Conservation (phyloP, 352 stramenopile species). For the Globisporangium megalacanthum region DNA sequence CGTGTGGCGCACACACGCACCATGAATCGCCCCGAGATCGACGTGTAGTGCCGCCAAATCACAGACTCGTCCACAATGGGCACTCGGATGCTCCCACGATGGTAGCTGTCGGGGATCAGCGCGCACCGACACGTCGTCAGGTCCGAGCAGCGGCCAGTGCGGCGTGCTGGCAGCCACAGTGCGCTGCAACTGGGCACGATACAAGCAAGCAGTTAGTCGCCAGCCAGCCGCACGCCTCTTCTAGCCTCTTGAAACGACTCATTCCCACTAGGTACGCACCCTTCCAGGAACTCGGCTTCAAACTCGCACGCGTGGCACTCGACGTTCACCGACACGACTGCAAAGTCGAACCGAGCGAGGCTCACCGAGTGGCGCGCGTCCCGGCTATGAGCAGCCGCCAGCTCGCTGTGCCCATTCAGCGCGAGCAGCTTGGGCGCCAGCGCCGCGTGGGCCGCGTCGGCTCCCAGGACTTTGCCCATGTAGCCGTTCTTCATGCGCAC, state of each 20-base stretch:
- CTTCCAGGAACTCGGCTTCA: slow-evolving; percentile 70
- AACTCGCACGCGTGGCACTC: slow-evolving; percentile 67
- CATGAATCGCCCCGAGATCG: slow-evolving; percentile 67
- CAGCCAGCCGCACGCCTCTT: too few relatives aligned
- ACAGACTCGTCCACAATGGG: slow-evolving; percentile 67
- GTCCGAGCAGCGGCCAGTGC: slow-evolving; percentile 38
- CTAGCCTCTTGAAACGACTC: neutral
- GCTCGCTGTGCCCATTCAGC: slow-evolving; percentile 41
- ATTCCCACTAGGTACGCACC: slow-evolving; percentile 18
- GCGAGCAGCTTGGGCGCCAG: slow-evolving; percentile 48
- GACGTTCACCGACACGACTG: slow-evolving; percentile 53
- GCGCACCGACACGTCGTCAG: slow-evolving; percentile 58
- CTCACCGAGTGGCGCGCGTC: slow-evolving; percentile 23
- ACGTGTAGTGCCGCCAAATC: slow-evolving; percentile 70
- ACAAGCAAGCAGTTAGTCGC: too few relatives aligned
- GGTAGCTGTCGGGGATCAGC: slow-evolving; percentile 69
- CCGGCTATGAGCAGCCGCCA: slow-evolving; percentile 5
- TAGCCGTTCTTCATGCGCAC: slow-evolving; percentile 67
- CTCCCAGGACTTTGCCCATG: slow-evolving; percentile 37
- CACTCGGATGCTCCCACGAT: slow-evolving; percentile 58
- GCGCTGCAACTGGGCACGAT: slow-evolving; percentile 23
- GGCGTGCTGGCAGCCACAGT: slow-evolving; percentile 65
- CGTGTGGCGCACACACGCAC: slow-evolving; percentile 16
- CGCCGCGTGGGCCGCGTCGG: slow-evolving; percentile 15
- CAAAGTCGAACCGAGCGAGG: slow-evolving; percentile 65